phyloP scores from a whole-genome alignment of 768 basidiomycete genomes.

The Baorangia bicolor region DNA sequence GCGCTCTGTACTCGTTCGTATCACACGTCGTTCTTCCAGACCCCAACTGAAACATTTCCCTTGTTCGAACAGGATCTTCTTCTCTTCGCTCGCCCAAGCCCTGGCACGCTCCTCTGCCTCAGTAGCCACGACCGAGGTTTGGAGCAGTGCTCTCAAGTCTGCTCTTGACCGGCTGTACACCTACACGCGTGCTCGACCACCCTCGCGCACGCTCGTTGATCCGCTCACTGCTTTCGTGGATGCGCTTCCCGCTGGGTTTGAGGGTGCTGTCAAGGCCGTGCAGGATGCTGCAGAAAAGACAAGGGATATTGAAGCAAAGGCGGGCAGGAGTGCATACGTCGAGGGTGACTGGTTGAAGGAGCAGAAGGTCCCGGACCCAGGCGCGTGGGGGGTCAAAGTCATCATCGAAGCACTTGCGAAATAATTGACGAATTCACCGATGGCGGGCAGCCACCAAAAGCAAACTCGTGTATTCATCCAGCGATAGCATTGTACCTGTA shows the following conservation, averaged over 20 bases:
- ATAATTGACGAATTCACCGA: not conserved
- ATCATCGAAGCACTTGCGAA: slow-evolving; percentile 56
- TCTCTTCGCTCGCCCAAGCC: slow-evolving; percentile 80
- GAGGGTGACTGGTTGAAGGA: slow-evolving; percentile 62
- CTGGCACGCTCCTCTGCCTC: slow-evolving; percentile 42
- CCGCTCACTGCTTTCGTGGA: slow-evolving; percentile 77
- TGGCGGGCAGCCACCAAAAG: not conserved
- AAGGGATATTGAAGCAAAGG: slow-evolving; percentile 75
- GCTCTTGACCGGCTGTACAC: slow-evolving; percentile 67
- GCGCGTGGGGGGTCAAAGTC: slow-evolving; percentile 86
- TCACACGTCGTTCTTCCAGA: not conserved
- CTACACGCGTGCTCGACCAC: slow-evolving; percentile 87
- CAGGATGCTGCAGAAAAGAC: slow-evolving; percentile 71
- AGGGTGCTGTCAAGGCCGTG: slow-evolving; percentile 58
- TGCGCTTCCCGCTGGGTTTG: slow-evolving; percentile 36
- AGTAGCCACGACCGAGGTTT: slow-evolving; percentile 46
- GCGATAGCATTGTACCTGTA: not conserved
- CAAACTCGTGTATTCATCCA: not conserved
- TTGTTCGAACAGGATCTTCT: slow-evolving; percentile 69
- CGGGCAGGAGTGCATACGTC: slow-evolving; percentile 87
- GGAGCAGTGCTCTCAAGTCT: slow-evolving; percentile 56
- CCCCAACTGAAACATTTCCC: not conserved
- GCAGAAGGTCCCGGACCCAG: slow-evolving; percentile 76
- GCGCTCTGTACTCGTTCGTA: slow-evolving; percentile 85
- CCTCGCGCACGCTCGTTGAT: slow-evolving; percentile 91